Conservation (phyloP, 805 yeast genomes). For the Starmerella lactis-condensi region DNA sequence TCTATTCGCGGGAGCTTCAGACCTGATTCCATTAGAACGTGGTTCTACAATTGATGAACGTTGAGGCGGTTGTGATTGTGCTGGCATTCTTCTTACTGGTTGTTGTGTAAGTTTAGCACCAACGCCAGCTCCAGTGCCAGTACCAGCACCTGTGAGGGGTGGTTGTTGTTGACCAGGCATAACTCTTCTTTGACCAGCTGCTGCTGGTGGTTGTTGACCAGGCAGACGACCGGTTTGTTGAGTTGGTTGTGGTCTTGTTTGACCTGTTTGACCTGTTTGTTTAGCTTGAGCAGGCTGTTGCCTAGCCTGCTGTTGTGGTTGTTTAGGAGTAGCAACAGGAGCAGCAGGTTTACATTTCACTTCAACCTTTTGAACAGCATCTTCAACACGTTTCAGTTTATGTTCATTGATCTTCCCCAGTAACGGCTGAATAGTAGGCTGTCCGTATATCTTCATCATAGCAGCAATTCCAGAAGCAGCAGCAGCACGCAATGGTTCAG, state of each 20-base stretch:
- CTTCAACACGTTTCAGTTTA: slow-evolving; percentile 49
- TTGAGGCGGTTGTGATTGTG: too few species aligned
- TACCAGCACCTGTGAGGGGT: too few species aligned
- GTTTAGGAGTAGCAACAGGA: slow-evolving; percentile 4
- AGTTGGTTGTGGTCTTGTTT: neutral
- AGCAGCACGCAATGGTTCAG: slow-evolving; percentile 62
- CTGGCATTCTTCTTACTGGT: too few species aligned
- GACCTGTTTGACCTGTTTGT: slow-evolving; percentile 1
- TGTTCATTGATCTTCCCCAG: slow-evolving; percentile 61
- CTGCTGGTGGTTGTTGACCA: too few species aligned
- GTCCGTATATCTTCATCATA: slow-evolving; percentile 66
- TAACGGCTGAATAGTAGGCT: slow-evolving; percentile 39
- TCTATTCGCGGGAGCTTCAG: too few species aligned
- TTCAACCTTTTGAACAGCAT: slow-evolving; percentile 35
- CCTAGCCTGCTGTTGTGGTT: neutral
- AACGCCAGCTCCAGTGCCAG: too few species aligned
- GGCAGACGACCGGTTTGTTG: too few species aligned
- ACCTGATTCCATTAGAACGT: too few species aligned
- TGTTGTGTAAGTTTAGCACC: too few species aligned
- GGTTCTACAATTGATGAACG: too few species aligned
- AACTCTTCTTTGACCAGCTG: too few species aligned
- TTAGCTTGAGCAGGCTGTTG: neutral
- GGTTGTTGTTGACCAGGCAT: too few species aligned
- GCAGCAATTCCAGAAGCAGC: slow-evolving; percentile 67
- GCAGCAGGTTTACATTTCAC: slow-evolving; percentile 28